Base-by-base conservation (phyloP, 306 rosid genomes). In the Prunus dulcis region DNA sequence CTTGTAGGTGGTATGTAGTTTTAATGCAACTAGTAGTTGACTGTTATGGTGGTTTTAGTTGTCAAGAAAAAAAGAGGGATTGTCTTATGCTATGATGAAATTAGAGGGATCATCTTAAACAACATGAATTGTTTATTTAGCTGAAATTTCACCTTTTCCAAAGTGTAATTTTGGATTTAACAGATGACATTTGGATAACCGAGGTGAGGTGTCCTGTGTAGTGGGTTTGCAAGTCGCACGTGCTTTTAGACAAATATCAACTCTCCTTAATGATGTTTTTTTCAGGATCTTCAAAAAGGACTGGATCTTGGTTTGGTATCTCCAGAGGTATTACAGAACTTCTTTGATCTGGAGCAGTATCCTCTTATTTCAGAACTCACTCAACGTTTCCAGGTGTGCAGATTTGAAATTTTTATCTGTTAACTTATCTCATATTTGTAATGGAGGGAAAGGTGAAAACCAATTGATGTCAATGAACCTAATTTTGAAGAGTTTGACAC, bases 211-310 rank as follows among this genome's bases (percentile, higher is more conserved):
- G 20, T 70, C 46, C 8, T 41, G 64, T 71, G 41, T 50, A 28
- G 57, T 57, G n/a, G 63, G 45, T 61, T 77, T 46, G 49, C 38
- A 51, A 43, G 47, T 66, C 57, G 12, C 60, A 20, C 43, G 17
- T 47, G 60, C 70, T 64, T 51, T 41, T 76, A 2, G 63, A 20
- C 47, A 71, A 30, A 70, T 19, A 11, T 75, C 12, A 49, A 19
- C 69, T 57, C 28, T 13, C 38, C 30, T 64, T n/a, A 34, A 70
- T 75, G 32, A 32, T 63, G 53, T 19, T 63, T n/a, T 56, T 45
- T 82, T 84, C 85, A 95, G 98, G 97, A 95, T 84, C 91, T 95
- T 81, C 98, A 92, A 78, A 92, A 90, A 82, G 98, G 98, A 78
- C 84, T 92, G 87, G 98, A 92, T 88, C 95, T 90, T 76, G 98